Percentiles rank a stretch among this genome's conserved stretches.
These are phyloP conservation scores for Chenopodium formosanum DNA, from an alignment of 148 eudicot genomes.

Conservation along the genomic window DNA sequence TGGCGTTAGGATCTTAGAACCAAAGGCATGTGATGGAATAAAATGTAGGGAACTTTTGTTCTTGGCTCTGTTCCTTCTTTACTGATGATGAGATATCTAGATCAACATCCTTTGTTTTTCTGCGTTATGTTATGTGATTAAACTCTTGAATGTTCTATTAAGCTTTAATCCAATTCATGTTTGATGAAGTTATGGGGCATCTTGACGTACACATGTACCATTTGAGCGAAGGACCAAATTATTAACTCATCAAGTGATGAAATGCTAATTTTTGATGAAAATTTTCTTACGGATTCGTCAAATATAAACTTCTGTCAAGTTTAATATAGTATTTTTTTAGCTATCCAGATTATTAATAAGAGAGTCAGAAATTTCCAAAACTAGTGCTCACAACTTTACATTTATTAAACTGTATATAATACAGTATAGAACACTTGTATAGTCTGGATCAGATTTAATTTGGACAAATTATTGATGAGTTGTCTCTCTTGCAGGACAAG, in stretches of 20 bases:
- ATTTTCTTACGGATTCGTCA: background rate
- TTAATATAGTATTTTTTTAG: background rate
- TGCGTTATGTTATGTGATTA: background rate
- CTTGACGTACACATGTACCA: background rate
- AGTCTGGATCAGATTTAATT: background rate
- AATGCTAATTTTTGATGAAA: background rate
- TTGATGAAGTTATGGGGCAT: background rate
- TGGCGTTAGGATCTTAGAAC: background rate
- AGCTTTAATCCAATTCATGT: background rate
- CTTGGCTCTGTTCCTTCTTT: background rate
- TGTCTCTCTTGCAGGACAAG: conserved; percentile 39
- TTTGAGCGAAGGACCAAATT: background rate
- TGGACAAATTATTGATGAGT: background rate
- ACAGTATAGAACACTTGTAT: background rate
- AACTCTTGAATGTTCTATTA: background rate
- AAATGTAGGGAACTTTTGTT: background rate
- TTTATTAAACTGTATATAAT: background rate
- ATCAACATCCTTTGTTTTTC: background rate
- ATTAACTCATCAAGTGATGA: background rate
- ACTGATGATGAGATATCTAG: background rate
- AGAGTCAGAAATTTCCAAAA: background rate
- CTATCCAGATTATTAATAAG: background rate
- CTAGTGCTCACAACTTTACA: background rate
- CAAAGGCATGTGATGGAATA: background rate
- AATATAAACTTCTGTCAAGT: background rate